Evolutionary conservation across 805 yeast genomes (phyloP), one percentile per base, ranked within the genome.

Genomic region (Kodamaea jinghongensis): DNA sequence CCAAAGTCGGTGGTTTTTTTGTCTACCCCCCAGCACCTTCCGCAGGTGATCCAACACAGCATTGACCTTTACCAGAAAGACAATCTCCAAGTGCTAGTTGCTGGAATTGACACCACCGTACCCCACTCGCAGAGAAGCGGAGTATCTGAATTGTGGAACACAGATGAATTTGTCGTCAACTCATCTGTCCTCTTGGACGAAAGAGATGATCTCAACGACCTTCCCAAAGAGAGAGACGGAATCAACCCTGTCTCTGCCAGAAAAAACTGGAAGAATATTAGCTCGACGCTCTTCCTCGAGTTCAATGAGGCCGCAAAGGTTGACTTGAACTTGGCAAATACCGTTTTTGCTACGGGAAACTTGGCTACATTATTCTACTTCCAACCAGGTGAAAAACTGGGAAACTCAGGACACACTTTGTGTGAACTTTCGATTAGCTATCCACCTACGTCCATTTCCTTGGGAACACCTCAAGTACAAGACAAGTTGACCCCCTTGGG

Each of bases 121-220:
- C 65, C 67, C 12, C 51, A 53, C 33, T 60, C 65, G 2, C 46
- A 45, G 8, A 43, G 65, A 25, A 53, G 58, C 43, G 75, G 73
- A 0, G 49, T 67, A 2, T 55, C 67, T 7, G 70, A 63, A 47
- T 47, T 70, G 42, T 70, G 75, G 75, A 41, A 60, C 17, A 63
- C 60, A 30, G 49, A 55, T 6, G 42, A 46, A 13, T 40, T 61
- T 17, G 32, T 35, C 3, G 49, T 67, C 8, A 34, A 41, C 14
- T 20, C 47, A 10, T 40, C 61, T 1, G 43, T 43, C n/a, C 49
- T 34, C 7, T 44, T 62, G 22, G 54, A 50, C 26, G 53, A 55
- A 3, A 43, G 51, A 17, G 65, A 60, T 45, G 58, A 56, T 38
- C 14, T 46, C n/a, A 45, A 52, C 17, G 46, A 46, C 4, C 41